Percentiles rank a stretch among this genome's conserved stretches.
These are phyloP conservation scores for Achaetomium macrosporum DNA, from an alignment of 2,329 filamentous ascomycete species.

Conservation along the genomic window DNA sequence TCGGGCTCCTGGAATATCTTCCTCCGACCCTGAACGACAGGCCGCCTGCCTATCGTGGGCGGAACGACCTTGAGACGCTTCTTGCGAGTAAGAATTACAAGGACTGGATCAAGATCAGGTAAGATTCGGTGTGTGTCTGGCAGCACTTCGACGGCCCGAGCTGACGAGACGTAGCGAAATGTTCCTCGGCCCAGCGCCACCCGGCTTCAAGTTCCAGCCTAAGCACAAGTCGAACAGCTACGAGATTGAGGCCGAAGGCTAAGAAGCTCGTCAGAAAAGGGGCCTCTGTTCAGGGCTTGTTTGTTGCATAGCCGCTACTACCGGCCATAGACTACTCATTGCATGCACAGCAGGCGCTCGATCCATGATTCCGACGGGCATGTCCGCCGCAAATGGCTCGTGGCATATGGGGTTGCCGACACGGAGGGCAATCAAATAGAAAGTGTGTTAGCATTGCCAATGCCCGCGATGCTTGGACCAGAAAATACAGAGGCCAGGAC, in stretches of 20 bases:
- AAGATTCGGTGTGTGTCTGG: constrained; percentile 31
- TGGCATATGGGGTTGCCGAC: no score
- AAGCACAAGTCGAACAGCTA: constrained; percentile 97
- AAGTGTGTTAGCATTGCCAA: no score
- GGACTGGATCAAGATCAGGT: constrained; percentile 99
- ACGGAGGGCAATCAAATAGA: no score
- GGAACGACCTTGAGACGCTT: constrained; percentile 90
- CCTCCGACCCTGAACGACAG: constrained; percentile 86
- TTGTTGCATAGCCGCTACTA: not conserved
- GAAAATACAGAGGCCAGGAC: no score
- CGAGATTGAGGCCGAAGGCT: constrained; percentile 57
- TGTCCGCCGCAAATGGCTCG: no score
- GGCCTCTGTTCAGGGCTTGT: not conserved
- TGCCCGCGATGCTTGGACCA: no score
- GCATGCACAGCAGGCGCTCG: not conserved
- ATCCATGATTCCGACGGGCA: no score
- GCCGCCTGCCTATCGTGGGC: constrained; percentile 74
- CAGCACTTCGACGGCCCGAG: not conserved
- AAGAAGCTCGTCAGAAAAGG: not conserved
- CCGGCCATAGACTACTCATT: not conserved
- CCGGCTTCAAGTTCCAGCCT: constrained; percentile 88
- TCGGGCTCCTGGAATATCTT: constrained; percentile 81
- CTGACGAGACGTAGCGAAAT: constrained; percentile 66
- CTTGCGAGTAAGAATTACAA: constrained; percentile 85
- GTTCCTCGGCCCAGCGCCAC: constrained; percentile 88